Base-by-base conservation (phyloP, 139 green algal genomes). In the Pleodorina starrii region DNA sequence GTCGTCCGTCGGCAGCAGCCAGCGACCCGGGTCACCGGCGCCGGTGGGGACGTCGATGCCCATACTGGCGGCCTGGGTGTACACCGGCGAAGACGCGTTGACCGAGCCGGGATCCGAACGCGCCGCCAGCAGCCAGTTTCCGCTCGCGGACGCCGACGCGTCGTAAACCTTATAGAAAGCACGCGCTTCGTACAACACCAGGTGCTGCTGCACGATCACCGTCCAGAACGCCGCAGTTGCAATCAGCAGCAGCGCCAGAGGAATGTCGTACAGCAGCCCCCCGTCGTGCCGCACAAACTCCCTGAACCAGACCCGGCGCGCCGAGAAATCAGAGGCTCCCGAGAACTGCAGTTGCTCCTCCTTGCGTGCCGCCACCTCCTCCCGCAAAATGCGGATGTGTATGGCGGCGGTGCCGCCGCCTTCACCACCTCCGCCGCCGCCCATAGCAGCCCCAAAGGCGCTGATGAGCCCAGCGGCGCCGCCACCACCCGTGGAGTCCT, bases 161-260 rank as follows among this genome's bases (percentile, higher is more conserved):
- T 94, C 89, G 77, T 94, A 94, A 10, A 92, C 77, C 0, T 78
- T 40, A 68, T 92, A 94, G 4, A 40, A 46, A 0, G 83, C 11
- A 2, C 80, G 59, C 10, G 91, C 89, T 36, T 57, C 32, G 72
- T 92, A 83, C 5, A 88, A 29, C 10, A 73, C 44, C 40, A 79
- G 86, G 78, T 86, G 21, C 23, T 42, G 51, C 0, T 51, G 27
- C 21, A 87, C 76, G 72, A 79, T 90, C 23, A 63, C 48, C 3
- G 89, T 92, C 59, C 87, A 84, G 29, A 89, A 86, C 6, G 90
- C 27, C 23, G 71, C 77, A 44, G 66, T 66, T 21, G 42, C 72
- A 0, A 92, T 19, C 0, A 92, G 84, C 32, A 90, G 44, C 21
- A 73, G 29, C 1, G 71, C 68, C 12, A 87, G 44, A 11, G 51